These are phyloP conservation scores for Dispira simplex DNA, from an alignment of 192 early-diverging fungal genomes.

Conservation along the genomic window DNA sequence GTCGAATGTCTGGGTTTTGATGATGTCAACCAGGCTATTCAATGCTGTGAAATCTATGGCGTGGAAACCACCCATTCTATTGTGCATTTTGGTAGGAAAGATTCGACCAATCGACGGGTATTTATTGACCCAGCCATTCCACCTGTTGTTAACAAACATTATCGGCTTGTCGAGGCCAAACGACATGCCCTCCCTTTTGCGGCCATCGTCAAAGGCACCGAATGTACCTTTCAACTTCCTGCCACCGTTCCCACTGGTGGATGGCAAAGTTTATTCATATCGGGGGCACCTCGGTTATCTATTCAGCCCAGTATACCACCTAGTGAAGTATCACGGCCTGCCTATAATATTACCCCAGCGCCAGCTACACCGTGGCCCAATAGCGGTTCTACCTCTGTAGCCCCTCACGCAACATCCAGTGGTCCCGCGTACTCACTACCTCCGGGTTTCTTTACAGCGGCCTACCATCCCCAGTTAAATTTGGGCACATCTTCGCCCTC, in stretches of 20 bases:
- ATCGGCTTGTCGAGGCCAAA: neutral
- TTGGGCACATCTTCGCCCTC: neutral
- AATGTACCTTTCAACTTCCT: neutral
- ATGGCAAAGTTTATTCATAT: neutral
- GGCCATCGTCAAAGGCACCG: neutral
- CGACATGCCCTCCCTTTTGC: neutral
- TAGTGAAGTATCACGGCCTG: too few species aligned
- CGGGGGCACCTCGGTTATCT: neutral
- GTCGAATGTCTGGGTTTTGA: constrained; percentile 44
- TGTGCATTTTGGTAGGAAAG: constrained; percentile 23
- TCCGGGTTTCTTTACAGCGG: neutral
- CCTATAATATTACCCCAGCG: neutral
- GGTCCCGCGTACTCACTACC: neutral
- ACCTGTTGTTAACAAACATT: neutral
- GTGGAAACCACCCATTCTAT: constrained; percentile 14
- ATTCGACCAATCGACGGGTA: constrained; percentile 14
- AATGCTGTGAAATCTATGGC: constrained; percentile 19
- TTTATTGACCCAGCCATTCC: constrained; percentile 16
- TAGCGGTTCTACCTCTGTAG: neutral
- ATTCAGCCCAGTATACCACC: neutral
- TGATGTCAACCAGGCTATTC: constrained; percentile 27
- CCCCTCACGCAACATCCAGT: neutral
- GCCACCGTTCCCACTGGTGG: neutral
- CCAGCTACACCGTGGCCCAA: neutral
- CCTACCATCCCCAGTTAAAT: neutral